Conservation (phyloP, 768 basidiomycete genomes). For the Psilocybe azurescens region DNA sequence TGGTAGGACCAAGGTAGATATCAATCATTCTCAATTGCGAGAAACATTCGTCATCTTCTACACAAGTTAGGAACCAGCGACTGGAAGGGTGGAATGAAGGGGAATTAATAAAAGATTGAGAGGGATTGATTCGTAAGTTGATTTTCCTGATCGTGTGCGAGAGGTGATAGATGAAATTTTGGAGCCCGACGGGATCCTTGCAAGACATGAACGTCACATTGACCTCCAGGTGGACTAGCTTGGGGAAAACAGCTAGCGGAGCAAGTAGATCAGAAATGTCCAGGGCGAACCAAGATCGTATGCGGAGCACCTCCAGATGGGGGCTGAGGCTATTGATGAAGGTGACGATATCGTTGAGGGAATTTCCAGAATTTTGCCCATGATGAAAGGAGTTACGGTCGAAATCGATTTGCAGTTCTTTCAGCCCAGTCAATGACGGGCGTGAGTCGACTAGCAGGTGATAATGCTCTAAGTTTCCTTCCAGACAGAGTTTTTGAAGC, state of each 20-base stretch:
- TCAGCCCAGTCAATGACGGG: not conserved
- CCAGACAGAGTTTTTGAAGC: constrained; percentile 3
- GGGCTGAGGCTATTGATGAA: constrained; percentile 9
- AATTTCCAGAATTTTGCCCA: not conserved
- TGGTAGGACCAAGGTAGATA: constrained; percentile 2
- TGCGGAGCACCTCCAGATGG: constrained; percentile 9
- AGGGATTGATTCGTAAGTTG: not conserved
- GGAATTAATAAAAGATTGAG: not conserved
- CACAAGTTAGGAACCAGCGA: constrained; percentile 4
- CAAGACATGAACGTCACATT: not conserved
- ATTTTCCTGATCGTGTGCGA: constrained; percentile 6
- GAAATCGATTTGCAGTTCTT: constrained; percentile 1
- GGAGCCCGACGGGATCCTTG: constrained; percentile 1
- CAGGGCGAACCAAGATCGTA: not conserved
- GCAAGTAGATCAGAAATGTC: constrained; percentile 11
- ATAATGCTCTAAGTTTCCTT: constrained; percentile 1
- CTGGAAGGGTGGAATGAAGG: not conserved
- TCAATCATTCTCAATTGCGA: constrained; percentile 9
- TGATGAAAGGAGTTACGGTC: constrained; percentile 1
- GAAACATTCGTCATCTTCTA: constrained; percentile 2
- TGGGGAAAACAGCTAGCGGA: constrained; percentile 1
- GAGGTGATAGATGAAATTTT: constrained; percentile 3
- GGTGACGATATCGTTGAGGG: constrained; percentile 1
- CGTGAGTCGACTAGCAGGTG: not conserved
- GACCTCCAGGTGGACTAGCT: not conserved